Evolutionary conservation across 192 early-diverging fungal species (phyloP).

Genomic region (Dispira parvispora): DNA sequence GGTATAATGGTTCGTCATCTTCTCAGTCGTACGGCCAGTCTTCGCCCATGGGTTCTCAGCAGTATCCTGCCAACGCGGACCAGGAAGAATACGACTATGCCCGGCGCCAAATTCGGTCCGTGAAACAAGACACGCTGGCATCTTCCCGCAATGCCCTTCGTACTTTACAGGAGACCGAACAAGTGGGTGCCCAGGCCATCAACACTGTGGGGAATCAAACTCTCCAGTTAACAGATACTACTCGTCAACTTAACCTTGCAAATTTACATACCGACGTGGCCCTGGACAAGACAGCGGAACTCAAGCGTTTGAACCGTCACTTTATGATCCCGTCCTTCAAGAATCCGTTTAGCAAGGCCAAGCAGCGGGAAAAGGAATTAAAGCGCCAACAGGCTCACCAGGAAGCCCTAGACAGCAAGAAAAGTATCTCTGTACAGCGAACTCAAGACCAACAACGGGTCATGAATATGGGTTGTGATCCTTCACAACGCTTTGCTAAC

Average conservation of each 20-base stretch:
- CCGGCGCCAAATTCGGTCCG: constrained; percentile 30
- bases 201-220: constrained; percentile 34
- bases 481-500: neutral
- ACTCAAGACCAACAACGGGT: neutral
- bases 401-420: constrained; percentile 29
- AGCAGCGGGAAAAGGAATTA: constrained; percentile 28
- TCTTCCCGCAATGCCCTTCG: constrained; percentile 37
- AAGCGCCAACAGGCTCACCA: constrained; percentile 28
- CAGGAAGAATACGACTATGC: constrained; percentile 32
- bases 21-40: neutral
- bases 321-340: constrained; percentile 39
- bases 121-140: constrained; percentile 34
- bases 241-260: constrained; percentile 35
- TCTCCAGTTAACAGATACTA: constrained; percentile 11
- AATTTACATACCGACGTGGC: constrained; percentile 38
- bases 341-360: constrained; percentile 37
- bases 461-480: neutral
- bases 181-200: constrained; percentile 31
- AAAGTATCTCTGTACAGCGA: neutral
- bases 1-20: neutral
- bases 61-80: constrained; percentile 20
- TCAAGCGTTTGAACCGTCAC: constrained; percentile 43
- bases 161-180: constrained; percentile 34
- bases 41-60: neutral
- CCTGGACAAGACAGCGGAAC: constrained; percentile 29